Evolutionary conservation across 169 alveolate species (phyloP).

Genomic region (Theileria equi): DNA sequence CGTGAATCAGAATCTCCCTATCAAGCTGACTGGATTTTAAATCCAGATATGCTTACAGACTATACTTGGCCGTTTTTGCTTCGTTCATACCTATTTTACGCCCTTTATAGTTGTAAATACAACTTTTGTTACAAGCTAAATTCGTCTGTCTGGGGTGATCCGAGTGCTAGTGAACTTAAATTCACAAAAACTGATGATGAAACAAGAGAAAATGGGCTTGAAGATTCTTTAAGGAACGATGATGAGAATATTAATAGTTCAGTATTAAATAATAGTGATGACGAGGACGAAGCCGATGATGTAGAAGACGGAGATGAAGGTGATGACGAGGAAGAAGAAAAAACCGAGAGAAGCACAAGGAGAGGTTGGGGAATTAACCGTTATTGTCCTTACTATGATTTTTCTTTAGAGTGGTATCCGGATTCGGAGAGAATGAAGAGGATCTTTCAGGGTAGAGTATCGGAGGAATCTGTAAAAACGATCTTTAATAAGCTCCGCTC

Average conservation of each 20-base stretch:
- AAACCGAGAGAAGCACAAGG: background rate
- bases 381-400: constrained; percentile 48
- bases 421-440: constrained; percentile 14
- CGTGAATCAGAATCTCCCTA: constrained; percentile 7
- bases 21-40: constrained; percentile 2
- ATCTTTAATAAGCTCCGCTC: constrained; percentile 20
- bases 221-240: background rate
- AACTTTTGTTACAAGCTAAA: constrained; percentile 33
- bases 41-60: constrained; percentile 33
- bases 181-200: background rate
- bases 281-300: constrained; percentile 13
- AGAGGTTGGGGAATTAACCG: constrained; percentile 51
- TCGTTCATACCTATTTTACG: constrained; percentile 38
- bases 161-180: background rate
- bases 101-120: constrained; percentile 19
- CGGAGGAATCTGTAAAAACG: constrained; percentile 17
- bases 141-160: constrained; percentile 33
- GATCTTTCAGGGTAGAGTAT: constrained; percentile 22
- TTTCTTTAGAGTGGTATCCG: constrained; percentile 51
- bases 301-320: constrained; percentile 13
- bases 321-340: constrained; percentile 25
- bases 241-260: background rate
- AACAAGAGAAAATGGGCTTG: background rate
- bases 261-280: constrained; percentile 11
- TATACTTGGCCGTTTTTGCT: constrained; percentile 34